Conservation (phyloP, 108 stramenopile species). For the Pseudonitzschia pungens region DNA sequence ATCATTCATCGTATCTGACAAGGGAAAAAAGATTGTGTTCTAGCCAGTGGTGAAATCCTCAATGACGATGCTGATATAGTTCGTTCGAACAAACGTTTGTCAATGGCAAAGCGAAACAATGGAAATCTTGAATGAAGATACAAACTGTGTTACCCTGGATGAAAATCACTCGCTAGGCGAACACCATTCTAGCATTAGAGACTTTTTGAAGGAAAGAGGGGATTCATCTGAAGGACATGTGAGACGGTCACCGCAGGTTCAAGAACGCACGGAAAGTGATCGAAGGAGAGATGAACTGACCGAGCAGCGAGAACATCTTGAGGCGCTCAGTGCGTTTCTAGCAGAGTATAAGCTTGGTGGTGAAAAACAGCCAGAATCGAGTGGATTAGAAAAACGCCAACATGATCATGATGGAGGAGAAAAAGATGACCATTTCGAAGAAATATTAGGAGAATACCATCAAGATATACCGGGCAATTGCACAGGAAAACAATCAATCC, state of each 20-base stretch:
- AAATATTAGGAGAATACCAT: neutral
- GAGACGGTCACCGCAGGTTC: neutral
- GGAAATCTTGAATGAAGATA: neutral
- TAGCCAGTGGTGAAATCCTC: neutral
- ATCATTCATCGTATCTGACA: neutral
- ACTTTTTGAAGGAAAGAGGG: neutral
- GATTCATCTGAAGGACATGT: neutral
- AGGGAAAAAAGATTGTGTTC: neutral
- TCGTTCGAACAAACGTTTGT: neutral
- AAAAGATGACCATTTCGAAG: neutral
- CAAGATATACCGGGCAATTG: neutral
- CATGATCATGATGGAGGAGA: neutral
- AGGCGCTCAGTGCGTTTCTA: neutral
- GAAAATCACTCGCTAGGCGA: neutral
- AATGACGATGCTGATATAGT: neutral
- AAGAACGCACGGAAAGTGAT: neutral
- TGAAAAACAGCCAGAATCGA: neutral
- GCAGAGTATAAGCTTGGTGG: neutral
- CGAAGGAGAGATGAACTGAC: neutral
- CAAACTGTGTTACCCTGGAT: neutral
- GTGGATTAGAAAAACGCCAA: neutral
- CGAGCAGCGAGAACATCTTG: slow-evolving; percentile 6
- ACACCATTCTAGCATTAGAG: neutral
- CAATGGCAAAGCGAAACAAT: neutral
- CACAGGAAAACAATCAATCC: neutral